Percentiles rank a stretch among this genome's conserved stretches.
These are phyloP conservation scores for Myriosclerotinia curreyana DNA, from an alignment of 2,329 filamentous ascomycete genomes.

Conservation along the genomic window DNA sequence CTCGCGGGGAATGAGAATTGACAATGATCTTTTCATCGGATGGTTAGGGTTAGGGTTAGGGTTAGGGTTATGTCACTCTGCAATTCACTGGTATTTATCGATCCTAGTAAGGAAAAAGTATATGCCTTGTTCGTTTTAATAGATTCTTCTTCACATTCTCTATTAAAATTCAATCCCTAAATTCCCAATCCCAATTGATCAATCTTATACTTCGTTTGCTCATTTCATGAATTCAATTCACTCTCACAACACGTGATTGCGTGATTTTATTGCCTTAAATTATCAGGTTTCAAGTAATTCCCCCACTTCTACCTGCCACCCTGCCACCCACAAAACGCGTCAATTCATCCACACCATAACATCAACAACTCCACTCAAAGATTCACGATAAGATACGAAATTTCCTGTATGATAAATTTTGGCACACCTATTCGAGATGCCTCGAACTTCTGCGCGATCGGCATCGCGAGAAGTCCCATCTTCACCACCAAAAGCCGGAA, in stretches of 20 bases:
- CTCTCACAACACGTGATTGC: neutral
- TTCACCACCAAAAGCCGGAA: conserved; percentile 34
- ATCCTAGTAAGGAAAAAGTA: too few species aligned
- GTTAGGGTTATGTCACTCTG: too few species aligned
- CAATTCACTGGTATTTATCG: too few species aligned
- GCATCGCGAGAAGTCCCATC: conserved; percentile 29
- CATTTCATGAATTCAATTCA: too few species aligned
- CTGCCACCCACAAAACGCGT: conserved; percentile 4
- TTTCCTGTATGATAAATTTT: neutral
- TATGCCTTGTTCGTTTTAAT: too few species aligned
- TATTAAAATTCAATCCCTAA: too few species aligned
- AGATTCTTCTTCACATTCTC: too few species aligned
- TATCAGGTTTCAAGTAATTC: neutral
- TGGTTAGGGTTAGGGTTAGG: too few species aligned
- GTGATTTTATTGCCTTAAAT: neutral
- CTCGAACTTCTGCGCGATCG: neutral
- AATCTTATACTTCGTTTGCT: too few species aligned
- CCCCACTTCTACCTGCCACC: conserved; percentile 1
- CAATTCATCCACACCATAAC: neutral
- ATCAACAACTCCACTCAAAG: conserved; percentile 5
- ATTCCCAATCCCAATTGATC: too few species aligned
- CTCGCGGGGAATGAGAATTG: too few species aligned
- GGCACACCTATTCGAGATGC: conserved; percentile 2
- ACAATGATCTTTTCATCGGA: too few species aligned
- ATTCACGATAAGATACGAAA: neutral